Evolutionary conservation across 768 basidiomycete genomes (phyloP).

Genomic region (Exsudoporus frostii): DNA sequence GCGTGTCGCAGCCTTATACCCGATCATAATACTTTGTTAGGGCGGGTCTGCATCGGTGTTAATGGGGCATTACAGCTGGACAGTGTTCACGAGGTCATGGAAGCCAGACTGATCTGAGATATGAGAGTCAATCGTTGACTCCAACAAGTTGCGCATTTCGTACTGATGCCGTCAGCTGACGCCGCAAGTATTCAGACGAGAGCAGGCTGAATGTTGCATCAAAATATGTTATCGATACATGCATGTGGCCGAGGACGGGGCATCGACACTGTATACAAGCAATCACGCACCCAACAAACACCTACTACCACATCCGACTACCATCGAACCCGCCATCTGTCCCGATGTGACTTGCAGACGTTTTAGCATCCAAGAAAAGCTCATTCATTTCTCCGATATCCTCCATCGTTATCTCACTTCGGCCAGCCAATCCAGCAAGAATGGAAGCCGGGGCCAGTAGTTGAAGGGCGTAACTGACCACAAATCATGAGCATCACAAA

Average conservation of each 20-base stretch:
- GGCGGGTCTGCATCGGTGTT: neutral
- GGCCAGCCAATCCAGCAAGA: conserved; percentile 72
- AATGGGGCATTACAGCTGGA: neutral
- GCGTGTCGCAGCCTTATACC: neutral
- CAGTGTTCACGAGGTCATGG: conserved; percentile 5
- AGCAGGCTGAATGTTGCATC: neutral
- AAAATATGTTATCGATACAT: conserved; percentile 6
- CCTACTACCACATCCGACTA: conserved; percentile 28
- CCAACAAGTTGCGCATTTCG: neutral
- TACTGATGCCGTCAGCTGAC: neutral
- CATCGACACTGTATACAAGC: neutral
- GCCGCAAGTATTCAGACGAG: neutral
- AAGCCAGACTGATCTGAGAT: conserved; percentile 9
- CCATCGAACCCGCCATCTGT: conserved; percentile 37
- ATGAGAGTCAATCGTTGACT: conserved; percentile 8
- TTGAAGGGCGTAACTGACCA: conserved; percentile 80
- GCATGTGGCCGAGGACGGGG: conserved; percentile 5
- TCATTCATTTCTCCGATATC: conserved; percentile 94
- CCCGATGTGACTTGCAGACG: conserved; percentile 56
- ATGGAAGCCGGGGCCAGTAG: conserved; percentile 89
- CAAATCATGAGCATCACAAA: conserved; percentile 8
- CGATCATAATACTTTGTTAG: neutral
- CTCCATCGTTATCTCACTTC: conserved; percentile 77
- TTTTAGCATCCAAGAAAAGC: conserved; percentile 93
- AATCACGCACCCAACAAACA: conserved; percentile 6